Evolutionary conservation across 202 grass and related monocot species (phyloP).

Genomic region (Zizania palustris): DNA sequence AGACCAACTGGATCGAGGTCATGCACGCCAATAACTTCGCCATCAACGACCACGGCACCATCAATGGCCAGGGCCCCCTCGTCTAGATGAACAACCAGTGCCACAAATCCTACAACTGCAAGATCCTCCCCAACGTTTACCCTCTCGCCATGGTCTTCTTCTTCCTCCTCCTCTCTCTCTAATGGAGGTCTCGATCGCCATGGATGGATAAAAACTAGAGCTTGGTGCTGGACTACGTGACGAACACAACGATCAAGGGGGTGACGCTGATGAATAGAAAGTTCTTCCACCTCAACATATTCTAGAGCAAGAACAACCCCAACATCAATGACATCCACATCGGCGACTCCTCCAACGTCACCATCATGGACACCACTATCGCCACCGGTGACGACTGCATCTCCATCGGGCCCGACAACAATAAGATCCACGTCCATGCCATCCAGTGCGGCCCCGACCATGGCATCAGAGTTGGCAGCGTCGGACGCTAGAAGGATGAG

Average conservation of each 20-base stretch:
- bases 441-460: constrained; percentile 55
- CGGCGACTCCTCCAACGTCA: constrained; percentile 47
- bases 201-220: constrained; percentile 17
- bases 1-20: constrained; percentile 63
- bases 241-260: constrained; percentile 40
- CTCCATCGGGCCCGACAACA: constrained; percentile 58
- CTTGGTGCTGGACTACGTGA: constrained; percentile 57
- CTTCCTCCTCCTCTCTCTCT: neutral
- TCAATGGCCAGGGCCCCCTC: constrained; percentile 56
- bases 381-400: constrained; percentile 70
- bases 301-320: constrained; percentile 51
- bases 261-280: constrained; percentile 59
- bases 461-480: constrained; percentile 71
- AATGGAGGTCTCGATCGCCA: neutral
- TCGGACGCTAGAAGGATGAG: constrained; percentile 62
- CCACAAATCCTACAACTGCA: constrained; percentile 52
- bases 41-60: constrained; percentile 50
- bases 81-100: constrained; percentile 56
- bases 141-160: too few relatives aligned
- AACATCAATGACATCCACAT: constrained; percentile 79
- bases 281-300: constrained; percentile 73
- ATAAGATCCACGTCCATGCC: constrained; percentile 18
- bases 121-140: constrained; percentile 46
- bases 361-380: constrained; percentile 50
- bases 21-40: constrained; percentile 29